A percentile compares a stretch with the other conserved stretches of the same genome.
These are phyloP conservation scores for Coemansia sp. DNA, from an alignment of 192 early-diverging fungal genomes.

Conservation along the genomic window DNA sequence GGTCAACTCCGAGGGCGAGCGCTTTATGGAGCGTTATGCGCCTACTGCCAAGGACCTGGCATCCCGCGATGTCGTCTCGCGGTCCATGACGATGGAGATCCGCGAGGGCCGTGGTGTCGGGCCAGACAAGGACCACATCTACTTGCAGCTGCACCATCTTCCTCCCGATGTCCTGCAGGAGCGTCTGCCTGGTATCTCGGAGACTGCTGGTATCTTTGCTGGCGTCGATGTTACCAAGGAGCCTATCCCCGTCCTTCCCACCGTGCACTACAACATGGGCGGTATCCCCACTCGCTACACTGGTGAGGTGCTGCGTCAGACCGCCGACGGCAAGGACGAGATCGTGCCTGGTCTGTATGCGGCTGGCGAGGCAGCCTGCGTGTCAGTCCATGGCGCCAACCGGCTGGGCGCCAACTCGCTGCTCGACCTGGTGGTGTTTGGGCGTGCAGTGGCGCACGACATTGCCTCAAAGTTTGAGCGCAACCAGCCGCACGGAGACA, in stretches of 20 bases:
- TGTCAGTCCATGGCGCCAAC: slow-evolving; percentile 99
- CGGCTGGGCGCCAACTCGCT: slow-evolving; percentile 98
- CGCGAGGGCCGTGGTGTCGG: slow-evolving; percentile 96
- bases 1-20: slow-evolving; percentile 94
- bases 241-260: slow-evolving; percentile 98
- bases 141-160: slow-evolving; percentile 95
- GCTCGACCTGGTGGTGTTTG: slow-evolving; percentile 98
- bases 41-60: slow-evolving; percentile 98
- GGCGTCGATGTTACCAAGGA: slow-evolving; percentile 99
- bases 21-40: slow-evolving; percentile 99
- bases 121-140: slow-evolving; percentile 94
- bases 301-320: slow-evolving; percentile 87
- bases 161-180: slow-evolving; percentile 88
- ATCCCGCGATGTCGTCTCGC: slow-evolving; percentile 98
- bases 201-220: slow-evolving; percentile 98
- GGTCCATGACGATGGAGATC: slow-evolving; percentile 99
- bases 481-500: slow-evolving; percentile 80
- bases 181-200: slow-evolving; percentile 97
- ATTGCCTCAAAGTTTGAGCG: slow-evolving; percentile 90
- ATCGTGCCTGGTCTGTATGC: slow-evolving; percentile 98
- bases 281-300: slow-evolving; percentile 98
- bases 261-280: slow-evolving; percentile 99
- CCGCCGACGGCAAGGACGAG: slow-evolving; percentile 81
- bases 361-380: slow-evolving; percentile 97
- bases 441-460: slow-evolving; percentile 94